Base-by-base conservation (phyloP, 78 protist species). In the Trichosphaerium sp. region DNA sequence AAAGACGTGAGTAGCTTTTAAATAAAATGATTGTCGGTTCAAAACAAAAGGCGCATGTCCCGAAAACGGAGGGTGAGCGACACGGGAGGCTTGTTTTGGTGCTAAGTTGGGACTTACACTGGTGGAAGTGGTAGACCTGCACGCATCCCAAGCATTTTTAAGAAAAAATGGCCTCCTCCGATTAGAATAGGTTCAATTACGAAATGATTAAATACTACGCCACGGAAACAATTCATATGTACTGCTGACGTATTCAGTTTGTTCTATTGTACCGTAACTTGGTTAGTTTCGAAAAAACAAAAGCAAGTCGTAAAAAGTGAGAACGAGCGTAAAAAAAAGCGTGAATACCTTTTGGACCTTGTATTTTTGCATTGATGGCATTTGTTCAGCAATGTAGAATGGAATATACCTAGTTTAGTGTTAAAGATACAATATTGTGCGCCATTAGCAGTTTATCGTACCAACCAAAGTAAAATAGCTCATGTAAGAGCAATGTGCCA, bases 401-500 rank as follows among this genome's bases (percentile, higher is more conserved):
- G 74, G 73, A 38, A 67, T 10, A n/a, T n/a, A n/a, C n/a, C n/a
- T n/a, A n/a, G n/a, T n/a, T n/a, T n/a, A n/a, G n/a, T n/a, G n/a
- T n/a, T n/a, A n/a, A n/a, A n/a, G n/a, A n/a, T n/a, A n/a, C n/a
- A n/a, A n/a, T n/a, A n/a, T n/a, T n/a, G n/a, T n/a, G n/a, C n/a
- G n/a, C n/a, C n/a, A n/a, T n/a, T n/a, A n/a, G n/a, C n/a, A n/a
- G n/a, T n/a, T n/a, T n/a, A n/a, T n/a, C n/a, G 43, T 32, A 78
- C 3, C 74, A 69, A 38, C 42, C 61, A 49, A 78, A 78, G 31
- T 59, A 78, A 40, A 69, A 60, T 40, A 69, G 26, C 58, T 78
- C 54, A 26, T 74, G 80, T 31, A 58, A 68, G 43, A 74, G 42
- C 29, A 74, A 74, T 21, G 80, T 74, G 21, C 80, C 80, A 47